A percentile compares a stretch with the other conserved stretches of the same genome.
These are phyloP conservation scores for Pleoardoris graminearum DNA, from an alignment of 2,329 filamentous ascomycete species.

Conservation along the genomic window DNA sequence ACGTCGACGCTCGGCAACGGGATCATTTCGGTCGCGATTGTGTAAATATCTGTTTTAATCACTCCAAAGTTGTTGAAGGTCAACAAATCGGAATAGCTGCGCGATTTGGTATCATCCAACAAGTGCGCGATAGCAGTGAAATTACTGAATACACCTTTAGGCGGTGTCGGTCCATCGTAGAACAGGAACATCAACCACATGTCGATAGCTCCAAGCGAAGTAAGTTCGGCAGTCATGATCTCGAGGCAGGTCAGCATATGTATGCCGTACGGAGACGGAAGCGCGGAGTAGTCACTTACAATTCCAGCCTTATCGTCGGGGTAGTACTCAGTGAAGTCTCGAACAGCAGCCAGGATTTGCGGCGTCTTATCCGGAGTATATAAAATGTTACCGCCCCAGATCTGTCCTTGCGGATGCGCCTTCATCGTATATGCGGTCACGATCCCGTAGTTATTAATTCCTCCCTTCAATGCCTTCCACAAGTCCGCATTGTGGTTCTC, in stretches of 20 bases:
- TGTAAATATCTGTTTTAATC: slow-evolving; percentile 34
- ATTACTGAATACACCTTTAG: slow-evolving; percentile 58
- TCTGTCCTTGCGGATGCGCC: slow-evolving; percentile 29
- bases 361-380: slow-evolving; percentile 47
- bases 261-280: neutral
- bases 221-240: slow-evolving; percentile 59
- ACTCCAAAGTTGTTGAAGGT: slow-evolving; percentile 48
- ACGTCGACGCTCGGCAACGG: slow-evolving; percentile 24
- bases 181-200: slow-evolving; percentile 65
- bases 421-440: slow-evolving; percentile 43
- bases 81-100: slow-evolving; percentile 53
- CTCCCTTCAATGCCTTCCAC: slow-evolving; percentile 49
- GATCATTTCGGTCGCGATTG: slow-evolving; percentile 34
- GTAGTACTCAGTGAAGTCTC: slow-evolving; percentile 61
- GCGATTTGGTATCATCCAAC: slow-evolving; percentile 53
- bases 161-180: slow-evolving; percentile 62
- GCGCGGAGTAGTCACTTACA: neutral
- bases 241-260: neutral
- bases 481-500: slow-evolving; percentile 46
- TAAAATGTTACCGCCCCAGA: slow-evolving; percentile 54
- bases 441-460: slow-evolving; percentile 51
- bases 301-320: slow-evolving; percentile 63
- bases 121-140: slow-evolving; percentile 55
- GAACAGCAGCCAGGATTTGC: slow-evolving; percentile 51
- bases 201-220: slow-evolving; percentile 50